Evolutionary conservation across 805 yeast genomes (phyloP), one percentile per base, ranked within the genome.

Genomic region (Candida qinlingensis): DNA sequence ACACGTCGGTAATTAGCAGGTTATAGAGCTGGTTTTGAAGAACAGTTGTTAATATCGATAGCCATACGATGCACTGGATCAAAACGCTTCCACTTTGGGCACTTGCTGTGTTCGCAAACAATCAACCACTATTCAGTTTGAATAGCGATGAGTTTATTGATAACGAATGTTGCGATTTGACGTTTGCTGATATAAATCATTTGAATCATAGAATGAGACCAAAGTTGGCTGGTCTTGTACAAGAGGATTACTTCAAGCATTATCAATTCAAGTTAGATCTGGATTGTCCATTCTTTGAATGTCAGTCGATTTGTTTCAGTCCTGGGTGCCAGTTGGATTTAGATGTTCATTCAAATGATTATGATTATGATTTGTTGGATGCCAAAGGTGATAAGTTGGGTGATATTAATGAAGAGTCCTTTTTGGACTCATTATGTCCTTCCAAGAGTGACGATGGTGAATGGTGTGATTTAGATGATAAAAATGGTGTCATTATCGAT

Each of bases 201-300:
- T 67, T 80, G 29, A 84, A 85, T 63, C 44, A 53, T 3, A 63
- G 70, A 38, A 67, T 84, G n/a, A 69, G 84, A 44, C 83, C 85
- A 1, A 65, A 74, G 27, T 64, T 92, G n/a, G 60, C 72, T 13
- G 68, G 76, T 6, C 65, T 92, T 40, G 85, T 84, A 4, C 63
- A 75, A 40, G 81, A 88, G 36, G 89, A 91, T 56, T 94, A 87
- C 67, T 92, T 94, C 78, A 79, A 84, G 54, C 88, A 87, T 63
- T 58, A 56, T 44, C 61, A 60, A 45, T 94, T 88, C 72, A 83
- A 89, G 63, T 76, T 94, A 47, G 90, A 94, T 61, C 73, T 94
- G 49, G 88, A 81, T 66, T 61, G 99, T 66, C 92, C 96, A 29
- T 61, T 90, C 86, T 64, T 87, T 88, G 90, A 80, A 80, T 55